Evolutionary conservation across 768 basidiomycete species (phyloP), one percentile per base, ranked within the genome.

Genomic region (Mycena sanguinolenta): DNA sequence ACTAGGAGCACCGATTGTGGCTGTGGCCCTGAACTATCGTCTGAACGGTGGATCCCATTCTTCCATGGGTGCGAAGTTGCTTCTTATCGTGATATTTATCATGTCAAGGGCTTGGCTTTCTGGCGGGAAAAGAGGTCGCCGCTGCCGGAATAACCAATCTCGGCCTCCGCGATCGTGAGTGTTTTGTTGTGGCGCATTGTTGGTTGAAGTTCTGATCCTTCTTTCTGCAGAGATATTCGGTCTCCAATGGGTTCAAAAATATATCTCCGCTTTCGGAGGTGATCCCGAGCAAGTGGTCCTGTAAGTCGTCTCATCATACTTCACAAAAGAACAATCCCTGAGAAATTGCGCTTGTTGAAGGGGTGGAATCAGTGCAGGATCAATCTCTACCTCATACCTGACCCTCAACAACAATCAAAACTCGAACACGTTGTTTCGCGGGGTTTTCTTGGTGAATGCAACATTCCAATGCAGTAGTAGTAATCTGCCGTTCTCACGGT

Each of bases 261-360:
- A 91, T 74, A 88, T 91, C 58, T 74, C 71, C 39, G 76, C 79
- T 0, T 92, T 91, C 68, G 90, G 90, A 9, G 90, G 90, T 2
- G 87, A 91, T 76, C 83, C 82, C 14, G 69, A 73, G 0, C 85
- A 83, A 61, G 87, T 88, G 23, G 84, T 83, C 3, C 70, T 87
- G 82, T 87, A 61, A 1, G 23, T n/a, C n/a, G n/a, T 28, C 19
- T 58, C 39, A 14, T 13, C 8, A 3, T 38, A 25, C 21, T n/a
- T 10, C 6, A 25, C 53, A 44, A 39, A 16, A 1, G 19, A 32
- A 16, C 17, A 30, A 21, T 32, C 25, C 0, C 53, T 65, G 9
- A 65, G 7, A 12, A 25, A n/a, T 14, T 38, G n/a, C 21, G n/a
- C n/a, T 14, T n/a, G n/a, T n/a, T n/a, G n/a, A n/a, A 71, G 70